phyloP scores from a whole-genome alignment of 1,284 basidiomycete species.

The Puccinia polysora region DNA sequence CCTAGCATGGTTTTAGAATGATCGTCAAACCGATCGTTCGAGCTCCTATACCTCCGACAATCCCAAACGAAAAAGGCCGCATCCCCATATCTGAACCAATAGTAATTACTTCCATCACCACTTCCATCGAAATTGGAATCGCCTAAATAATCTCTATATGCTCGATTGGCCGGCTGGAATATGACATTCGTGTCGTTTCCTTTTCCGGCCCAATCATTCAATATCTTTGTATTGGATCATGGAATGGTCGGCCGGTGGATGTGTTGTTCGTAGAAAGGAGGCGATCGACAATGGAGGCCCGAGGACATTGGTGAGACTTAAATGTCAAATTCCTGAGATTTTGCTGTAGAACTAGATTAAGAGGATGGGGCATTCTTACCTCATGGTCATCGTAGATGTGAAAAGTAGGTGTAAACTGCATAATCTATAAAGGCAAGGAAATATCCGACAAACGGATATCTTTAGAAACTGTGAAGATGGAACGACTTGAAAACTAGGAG shows the following conservation, averaged over 20 bases:
- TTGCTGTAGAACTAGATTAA: too few relatives aligned
- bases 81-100: slow-evolving; percentile 44
- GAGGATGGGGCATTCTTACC: too few relatives aligned
- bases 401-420: slow-evolving; percentile 57
- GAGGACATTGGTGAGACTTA: too few relatives aligned
- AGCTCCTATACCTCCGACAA: slow-evolving; percentile 48
- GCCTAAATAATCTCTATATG: slow-evolving; percentile 34
- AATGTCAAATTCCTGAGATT: too few relatives aligned
- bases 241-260: too few relatives aligned
- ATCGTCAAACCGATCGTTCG: slow-evolving; percentile 48
- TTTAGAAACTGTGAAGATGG: neutral
- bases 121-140: slow-evolving; percentile 37
- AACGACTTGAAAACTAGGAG: slow-evolving; percentile 48
- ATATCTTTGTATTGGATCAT: slow-evolving; percentile 57
- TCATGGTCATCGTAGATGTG: slow-evolving; percentile 68
- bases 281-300: too few relatives aligned
- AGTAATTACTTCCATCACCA: slow-evolving; percentile 45
- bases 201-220: slow-evolving; percentile 64
- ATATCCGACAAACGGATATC: slow-evolving; percentile 22
- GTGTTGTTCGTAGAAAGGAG: too few relatives aligned
- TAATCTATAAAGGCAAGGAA: slow-evolving; percentile 10
- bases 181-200: slow-evolving; percentile 60
- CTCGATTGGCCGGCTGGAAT: slow-evolving; percentile 32
- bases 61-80: slow-evolving; percentile 41
- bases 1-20: slow-evolving; percentile 66